A percentile compares a stretch with the other conserved stretches of the same genome.
Conservation (phyloP, 148 eudicot genomes). For the Gaultheria prostrata region DNA sequence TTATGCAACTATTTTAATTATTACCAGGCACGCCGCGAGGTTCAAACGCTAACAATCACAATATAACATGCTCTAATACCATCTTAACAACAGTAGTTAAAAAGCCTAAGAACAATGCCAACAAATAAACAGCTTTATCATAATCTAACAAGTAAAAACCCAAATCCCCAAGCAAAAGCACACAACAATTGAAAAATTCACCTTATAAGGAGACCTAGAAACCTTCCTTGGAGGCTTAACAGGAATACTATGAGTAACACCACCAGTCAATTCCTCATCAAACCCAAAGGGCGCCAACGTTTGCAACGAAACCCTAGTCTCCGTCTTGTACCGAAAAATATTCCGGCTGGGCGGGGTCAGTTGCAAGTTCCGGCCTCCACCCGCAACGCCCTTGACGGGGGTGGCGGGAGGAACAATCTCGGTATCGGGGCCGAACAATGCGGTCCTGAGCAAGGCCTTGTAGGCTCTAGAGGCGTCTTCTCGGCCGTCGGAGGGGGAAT, state of each 20-base stretch:
- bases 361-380: slow-evolving; percentile 16
- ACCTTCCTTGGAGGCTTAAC: slow-evolving; percentile 75
- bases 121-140: background rate
- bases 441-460: slow-evolving; percentile 51
- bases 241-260: slow-evolving; percentile 62
- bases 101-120: background rate
- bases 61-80: background rate
- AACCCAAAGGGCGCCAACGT: slow-evolving; percentile 62
- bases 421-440: slow-evolving; percentile 68
- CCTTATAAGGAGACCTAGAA: slow-evolving; percentile 85
- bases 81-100: background rate
- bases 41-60: background rate
- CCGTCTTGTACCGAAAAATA: slow-evolving; percentile 73
- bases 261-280: slow-evolving; percentile 67
- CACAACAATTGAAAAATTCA: slow-evolving; percentile 16
- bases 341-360: slow-evolving; percentile 38
- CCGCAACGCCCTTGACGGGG: slow-evolving; percentile 40
- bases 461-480: slow-evolving; percentile 49
- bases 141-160: background rate
- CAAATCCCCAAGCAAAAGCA: background rate
- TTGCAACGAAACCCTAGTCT: slow-evolving; percentile 61
- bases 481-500: slow-evolving; percentile 28
- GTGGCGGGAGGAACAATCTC: slow-evolving; percentile 48
- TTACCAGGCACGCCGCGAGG: no score
- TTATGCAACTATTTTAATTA: background rate